These are phyloP conservation scores for Incumbomyces delicatus DNA, from an alignment of 2,329 filamentous ascomycete species.

Conservation along the genomic window DNA sequence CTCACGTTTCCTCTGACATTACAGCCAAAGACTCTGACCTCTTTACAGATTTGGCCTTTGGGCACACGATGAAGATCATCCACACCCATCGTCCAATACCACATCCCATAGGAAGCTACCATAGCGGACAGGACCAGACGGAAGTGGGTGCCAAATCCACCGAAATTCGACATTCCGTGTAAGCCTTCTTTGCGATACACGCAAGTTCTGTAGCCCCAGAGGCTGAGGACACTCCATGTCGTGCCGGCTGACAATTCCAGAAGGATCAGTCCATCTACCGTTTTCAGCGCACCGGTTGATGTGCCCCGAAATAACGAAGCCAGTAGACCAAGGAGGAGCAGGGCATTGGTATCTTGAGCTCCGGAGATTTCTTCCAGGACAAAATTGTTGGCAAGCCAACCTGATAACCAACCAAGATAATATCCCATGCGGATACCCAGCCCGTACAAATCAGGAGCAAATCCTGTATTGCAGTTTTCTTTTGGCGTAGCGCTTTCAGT, in stretches of 20 bases:
- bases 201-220: background rate
- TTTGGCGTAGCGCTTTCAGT: no score
- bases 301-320: background rate
- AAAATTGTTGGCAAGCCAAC: conserved; percentile 9
- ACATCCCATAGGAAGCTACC: conserved; percentile 7
- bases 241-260: background rate
- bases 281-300: background rate
- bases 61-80: no score
- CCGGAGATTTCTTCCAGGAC: background rate
- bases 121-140: conserved; percentile 9
- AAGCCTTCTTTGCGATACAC: conserved; percentile 5
- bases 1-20: no score
- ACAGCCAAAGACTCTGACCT: no score
- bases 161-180: conserved; percentile 11
- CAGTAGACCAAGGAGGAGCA: background rate
- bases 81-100: conserved; percentile 4
- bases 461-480: no score
- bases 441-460: conserved; percentile 11
- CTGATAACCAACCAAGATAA: conserved; percentile 13
- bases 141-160: conserved; percentile 12
- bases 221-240: background rate
- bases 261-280: background rate
- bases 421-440: conserved; percentile 14
- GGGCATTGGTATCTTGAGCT: conserved; percentile 3
- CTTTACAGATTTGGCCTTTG: no score